phyloP scores from a whole-genome alignment of 2,329 filamentous ascomycete genomes.

The Phyllachora maydis region DNA sequence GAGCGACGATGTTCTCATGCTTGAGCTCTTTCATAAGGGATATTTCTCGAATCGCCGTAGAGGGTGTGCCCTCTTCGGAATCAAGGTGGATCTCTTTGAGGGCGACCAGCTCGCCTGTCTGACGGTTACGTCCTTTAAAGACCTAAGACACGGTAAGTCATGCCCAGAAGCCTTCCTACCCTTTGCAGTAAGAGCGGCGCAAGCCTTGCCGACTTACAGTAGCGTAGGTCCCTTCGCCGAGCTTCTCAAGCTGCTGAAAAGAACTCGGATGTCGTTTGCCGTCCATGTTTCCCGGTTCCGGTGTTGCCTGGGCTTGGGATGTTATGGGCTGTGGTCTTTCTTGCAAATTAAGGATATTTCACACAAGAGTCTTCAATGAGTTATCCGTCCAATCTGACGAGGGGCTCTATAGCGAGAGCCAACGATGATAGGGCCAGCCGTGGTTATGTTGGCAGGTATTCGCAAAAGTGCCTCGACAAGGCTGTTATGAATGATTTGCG shows the following conservation, averaged over 20 bases:
- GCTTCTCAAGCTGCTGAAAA: constrained; percentile 97
- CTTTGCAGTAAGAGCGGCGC: no score
- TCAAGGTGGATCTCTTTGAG: constrained; percentile 98
- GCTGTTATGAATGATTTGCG: no score
- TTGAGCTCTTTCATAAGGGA: constrained; percentile 99
- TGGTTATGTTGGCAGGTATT: no score
- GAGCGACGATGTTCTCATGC: constrained; percentile 91
- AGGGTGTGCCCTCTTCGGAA: constrained; percentile 92
- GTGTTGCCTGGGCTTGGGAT: background rate
- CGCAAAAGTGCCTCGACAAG: no score
- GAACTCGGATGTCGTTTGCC: constrained; percentile 84
- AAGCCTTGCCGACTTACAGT: constrained; percentile 47
- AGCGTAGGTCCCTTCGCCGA: constrained; percentile 96
- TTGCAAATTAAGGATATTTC: no score
- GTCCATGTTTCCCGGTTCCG: constrained; percentile 45
- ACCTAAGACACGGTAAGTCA: constrained; percentile 33
- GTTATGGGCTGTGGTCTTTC: no score
- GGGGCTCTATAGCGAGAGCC: no score
- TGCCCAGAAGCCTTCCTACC: constrained; percentile 1
- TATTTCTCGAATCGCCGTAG: constrained; percentile 93
- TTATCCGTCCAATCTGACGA: no score
- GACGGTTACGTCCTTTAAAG: constrained; percentile 88
- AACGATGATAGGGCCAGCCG: no score
- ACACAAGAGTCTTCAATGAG: no score
- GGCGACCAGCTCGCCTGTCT: constrained; percentile 90